Conservation (phyloP, 768 basidiomycete genomes). For the Phaeotremella skinneri region DNA sequence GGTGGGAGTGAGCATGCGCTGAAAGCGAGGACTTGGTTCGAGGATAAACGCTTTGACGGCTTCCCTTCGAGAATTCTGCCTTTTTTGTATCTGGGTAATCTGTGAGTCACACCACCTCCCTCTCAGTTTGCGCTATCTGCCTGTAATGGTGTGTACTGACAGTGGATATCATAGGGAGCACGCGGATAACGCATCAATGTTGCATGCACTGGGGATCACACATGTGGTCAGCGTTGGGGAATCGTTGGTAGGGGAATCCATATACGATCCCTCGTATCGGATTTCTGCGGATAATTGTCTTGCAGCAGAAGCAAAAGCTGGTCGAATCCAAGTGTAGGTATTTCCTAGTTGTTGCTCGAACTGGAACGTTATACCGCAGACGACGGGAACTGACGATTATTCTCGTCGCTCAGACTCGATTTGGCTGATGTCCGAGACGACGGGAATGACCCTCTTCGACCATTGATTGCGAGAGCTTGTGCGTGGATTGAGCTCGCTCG, state of each 20-base stretch:
- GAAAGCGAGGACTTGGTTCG: slow-evolving; percentile 77
- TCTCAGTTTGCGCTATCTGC: not conserved
- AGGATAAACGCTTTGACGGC: slow-evolving; percentile 87
- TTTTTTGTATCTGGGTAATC: slow-evolving; percentile 88
- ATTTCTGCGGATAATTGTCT: slow-evolving; percentile 30
- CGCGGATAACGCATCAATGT: slow-evolving; percentile 90
- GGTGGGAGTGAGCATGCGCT: slow-evolving; percentile 19
- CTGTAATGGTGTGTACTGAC: slow-evolving; percentile 11
- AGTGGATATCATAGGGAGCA: slow-evolving; percentile 68
- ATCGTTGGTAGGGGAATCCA: slow-evolving; percentile 63
- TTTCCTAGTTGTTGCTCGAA: not conserved
- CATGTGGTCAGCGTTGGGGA: slow-evolving; percentile 97
- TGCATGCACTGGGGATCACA: slow-evolving; percentile 90
- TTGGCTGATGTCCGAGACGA: slow-evolving; percentile 73
- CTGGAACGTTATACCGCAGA: no score
- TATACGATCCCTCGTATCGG: slow-evolving; percentile 50
- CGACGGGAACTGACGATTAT: slow-evolving; percentile 1
- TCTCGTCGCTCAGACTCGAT: slow-evolving; percentile 36
- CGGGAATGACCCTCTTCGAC: slow-evolving; percentile 89
- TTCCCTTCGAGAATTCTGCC: slow-evolving; percentile 91
- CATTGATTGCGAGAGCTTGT: slow-evolving; percentile 80
- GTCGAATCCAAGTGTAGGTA: slow-evolving; percentile 34
- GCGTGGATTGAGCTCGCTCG: slow-evolving; percentile 90
- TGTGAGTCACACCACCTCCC: slow-evolving; percentile 60
- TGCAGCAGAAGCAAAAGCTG: slow-evolving; percentile 19